Evolutionary conservation across 192 early-diverging fungal species (phyloP).

Genomic region (Coemansia sp.): DNA sequence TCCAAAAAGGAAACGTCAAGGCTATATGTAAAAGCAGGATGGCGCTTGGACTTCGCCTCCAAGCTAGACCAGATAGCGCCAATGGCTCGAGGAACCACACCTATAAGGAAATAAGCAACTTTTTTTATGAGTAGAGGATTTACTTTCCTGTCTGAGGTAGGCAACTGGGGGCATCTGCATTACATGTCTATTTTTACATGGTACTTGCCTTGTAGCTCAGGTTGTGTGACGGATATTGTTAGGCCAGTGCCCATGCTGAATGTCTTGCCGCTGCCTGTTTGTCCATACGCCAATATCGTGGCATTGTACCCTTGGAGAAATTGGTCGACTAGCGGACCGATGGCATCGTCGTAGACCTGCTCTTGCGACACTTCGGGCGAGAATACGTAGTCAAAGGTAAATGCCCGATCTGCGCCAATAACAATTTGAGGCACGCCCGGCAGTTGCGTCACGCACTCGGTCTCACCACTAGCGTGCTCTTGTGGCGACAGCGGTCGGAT

Average conservation of each 20-base stretch:
- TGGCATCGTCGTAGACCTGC: constrained; percentile 63
- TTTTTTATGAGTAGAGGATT: constrained; percentile 6
- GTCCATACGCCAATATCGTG: constrained; percentile 89
- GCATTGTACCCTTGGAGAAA: constrained; percentile 87
- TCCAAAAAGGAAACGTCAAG: constrained; percentile 87
- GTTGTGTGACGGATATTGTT: constrained; percentile 9
- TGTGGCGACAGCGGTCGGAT: constrained; percentile 50
- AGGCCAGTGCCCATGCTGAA: constrained; percentile 90
- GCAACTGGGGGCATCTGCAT: constrained; percentile 19
- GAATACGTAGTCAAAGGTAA: constrained; percentile 78
- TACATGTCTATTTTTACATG: constrained; percentile 49
- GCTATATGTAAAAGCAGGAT: constrained; percentile 34
- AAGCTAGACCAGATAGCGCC: constrained; percentile 41
- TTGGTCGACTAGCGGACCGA: constrained; percentile 56
- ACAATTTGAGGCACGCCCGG: constrained; percentile 55
- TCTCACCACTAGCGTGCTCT: constrained; percentile 44
- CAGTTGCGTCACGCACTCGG: constrained; percentile 54
- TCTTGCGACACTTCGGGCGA: constrained; percentile 65
- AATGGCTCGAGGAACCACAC: constrained; percentile 50
- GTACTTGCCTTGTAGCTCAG: constrained; percentile 59
- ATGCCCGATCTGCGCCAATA: constrained; percentile 56
- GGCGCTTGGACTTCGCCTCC: constrained; percentile 8
- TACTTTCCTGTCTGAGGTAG: constrained; percentile 44
- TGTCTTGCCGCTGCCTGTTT: constrained; percentile 84
- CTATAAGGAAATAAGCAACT: constrained; percentile 7